Evolutionary conservation across 768 basidiomycete genomes (phyloP).

Genomic region (Suillus placidus): DNA sequence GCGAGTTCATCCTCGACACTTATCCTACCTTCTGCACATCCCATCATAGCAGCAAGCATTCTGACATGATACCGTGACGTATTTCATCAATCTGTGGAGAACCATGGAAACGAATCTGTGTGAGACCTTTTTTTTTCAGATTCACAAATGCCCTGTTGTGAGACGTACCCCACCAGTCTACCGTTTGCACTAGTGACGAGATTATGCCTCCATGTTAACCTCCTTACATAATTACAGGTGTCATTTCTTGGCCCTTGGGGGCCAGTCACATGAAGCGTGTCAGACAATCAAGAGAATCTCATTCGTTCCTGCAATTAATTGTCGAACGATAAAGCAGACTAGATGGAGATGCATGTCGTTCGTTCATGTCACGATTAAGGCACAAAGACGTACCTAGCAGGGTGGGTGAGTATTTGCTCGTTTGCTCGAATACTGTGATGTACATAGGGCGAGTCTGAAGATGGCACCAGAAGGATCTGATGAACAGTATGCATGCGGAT

Average conservation of each 20-base stretch:
- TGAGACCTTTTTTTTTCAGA: too few species aligned
- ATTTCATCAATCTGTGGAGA: too few species aligned
- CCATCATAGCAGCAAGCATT: too few species aligned
- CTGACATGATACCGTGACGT: too few species aligned
- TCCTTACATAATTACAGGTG: too few species aligned
- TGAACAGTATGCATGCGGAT: background rate
- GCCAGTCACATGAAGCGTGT: background rate
- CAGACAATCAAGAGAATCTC: background rate
- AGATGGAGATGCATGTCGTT: background rate
- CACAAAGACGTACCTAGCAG: background rate
- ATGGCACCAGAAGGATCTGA: background rate
- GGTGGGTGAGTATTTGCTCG: background rate
- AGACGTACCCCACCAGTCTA: too few species aligned
- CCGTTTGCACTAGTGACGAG: too few species aligned
- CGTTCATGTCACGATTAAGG: background rate
- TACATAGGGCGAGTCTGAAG: background rate
- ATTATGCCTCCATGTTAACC: background rate
- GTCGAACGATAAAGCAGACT: background rate
- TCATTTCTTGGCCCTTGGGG: background rate
- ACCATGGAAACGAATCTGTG: too few species aligned
- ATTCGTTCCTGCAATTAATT: background rate
- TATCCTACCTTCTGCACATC: too few species aligned
- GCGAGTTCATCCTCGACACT: too few species aligned
- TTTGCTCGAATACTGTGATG: background rate
- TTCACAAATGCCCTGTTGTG: too few species aligned